These are phyloP conservation scores for Gracilariopsis chorda DNA, from an alignment of 23 red algal species.

Conservation along the genomic window DNA sequence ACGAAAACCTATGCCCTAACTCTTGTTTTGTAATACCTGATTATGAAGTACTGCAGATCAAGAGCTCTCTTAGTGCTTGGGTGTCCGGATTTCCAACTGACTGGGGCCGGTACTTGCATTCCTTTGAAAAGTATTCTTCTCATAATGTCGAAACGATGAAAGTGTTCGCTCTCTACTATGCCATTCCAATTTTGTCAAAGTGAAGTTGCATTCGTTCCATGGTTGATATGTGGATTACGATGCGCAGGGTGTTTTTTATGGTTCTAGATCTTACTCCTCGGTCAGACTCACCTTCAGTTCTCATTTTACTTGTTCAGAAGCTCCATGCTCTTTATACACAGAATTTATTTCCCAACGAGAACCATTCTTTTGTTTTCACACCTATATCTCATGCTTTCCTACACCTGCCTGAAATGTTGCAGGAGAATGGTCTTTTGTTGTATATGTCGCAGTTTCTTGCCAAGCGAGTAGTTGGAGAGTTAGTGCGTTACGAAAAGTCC, in stretches of 20 bases:
- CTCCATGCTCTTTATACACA: neutral
- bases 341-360: neutral
- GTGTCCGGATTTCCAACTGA: neutral
- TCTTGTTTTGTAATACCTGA: neutral
- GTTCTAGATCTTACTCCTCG: neutral
- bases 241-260: neutral
- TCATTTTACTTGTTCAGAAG: neutral
- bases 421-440: neutral
- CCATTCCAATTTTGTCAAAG: neutral
- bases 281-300: neutral
- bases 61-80: neutral
- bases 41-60: no score
- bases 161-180: neutral
- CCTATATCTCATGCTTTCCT: neutral
- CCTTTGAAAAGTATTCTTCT: neutral
- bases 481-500: neutral
- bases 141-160: neutral
- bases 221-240: neutral
- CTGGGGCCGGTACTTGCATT: neutral
- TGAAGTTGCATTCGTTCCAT: neutral
- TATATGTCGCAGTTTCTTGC: constrained; percentile 1
- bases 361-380: neutral
- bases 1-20: neutral
- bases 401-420: neutral
- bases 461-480: neutral